Evolutionary conservation across 2,329 filamentous ascomycete species (phyloP).

Genomic region (Penicillium vulpinum): DNA sequence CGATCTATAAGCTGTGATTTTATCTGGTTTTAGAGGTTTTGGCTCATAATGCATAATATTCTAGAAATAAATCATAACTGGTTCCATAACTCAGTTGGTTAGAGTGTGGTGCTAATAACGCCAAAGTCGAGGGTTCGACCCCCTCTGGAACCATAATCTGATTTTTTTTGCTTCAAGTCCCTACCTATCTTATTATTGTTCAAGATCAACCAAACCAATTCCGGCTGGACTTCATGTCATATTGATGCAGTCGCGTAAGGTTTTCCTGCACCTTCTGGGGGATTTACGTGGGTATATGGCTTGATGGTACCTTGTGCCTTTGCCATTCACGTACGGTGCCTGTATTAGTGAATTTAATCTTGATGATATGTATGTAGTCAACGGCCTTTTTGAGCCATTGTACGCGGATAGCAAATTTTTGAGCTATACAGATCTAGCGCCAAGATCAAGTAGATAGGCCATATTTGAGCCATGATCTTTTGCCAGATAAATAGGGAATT

Average conservation of each 20-base stretch:
- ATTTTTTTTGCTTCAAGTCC: not conserved
- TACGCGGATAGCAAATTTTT: not conserved
- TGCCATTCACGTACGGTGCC: not conserved
- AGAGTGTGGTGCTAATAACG: conserved; percentile 4
- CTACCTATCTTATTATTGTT: not conserved
- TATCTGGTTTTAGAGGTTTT: not conserved
- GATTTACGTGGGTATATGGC: not conserved
- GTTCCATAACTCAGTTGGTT: conserved; percentile 7
- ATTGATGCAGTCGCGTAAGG: not conserved
- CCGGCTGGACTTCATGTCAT: not conserved
- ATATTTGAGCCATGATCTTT: not conserved
- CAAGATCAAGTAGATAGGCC: not conserved
- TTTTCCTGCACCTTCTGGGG: not conserved
- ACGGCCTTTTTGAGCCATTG: not conserved
- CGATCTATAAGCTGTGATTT: not conserved
- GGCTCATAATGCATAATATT: no score
- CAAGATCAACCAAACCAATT: not conserved
- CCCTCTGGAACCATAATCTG: not conserved
- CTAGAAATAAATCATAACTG: no score
- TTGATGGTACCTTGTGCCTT: not conserved
- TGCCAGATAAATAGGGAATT: not conserved
- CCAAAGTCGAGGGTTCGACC: conserved; percentile 2
- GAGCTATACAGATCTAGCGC: not conserved
- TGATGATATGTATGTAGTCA: not conserved
- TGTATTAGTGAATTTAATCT: not conserved